phyloP scores from a whole-genome alignment of 495 filamentous ascomycete genomes.

The Glarea lozoyensis region DNA sequence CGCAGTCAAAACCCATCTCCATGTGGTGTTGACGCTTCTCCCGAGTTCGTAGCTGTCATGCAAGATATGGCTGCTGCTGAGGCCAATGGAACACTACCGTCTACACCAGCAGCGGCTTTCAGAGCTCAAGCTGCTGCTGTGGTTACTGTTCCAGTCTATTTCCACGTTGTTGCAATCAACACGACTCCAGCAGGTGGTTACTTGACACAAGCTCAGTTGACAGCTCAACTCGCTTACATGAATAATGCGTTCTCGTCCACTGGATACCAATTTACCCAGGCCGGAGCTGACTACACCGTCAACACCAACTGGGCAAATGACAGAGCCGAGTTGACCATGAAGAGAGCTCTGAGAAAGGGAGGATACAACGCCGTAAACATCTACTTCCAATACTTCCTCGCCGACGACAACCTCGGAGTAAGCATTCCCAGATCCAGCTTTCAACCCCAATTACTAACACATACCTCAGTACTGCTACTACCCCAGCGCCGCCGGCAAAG shows the following conservation, averaged over 20 bases:
- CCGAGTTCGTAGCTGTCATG: conserved; percentile 24
- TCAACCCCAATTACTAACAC: conserved; percentile 23
- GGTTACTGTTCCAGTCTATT: conserved; percentile 44
- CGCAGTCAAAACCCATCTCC: too few relatives aligned
- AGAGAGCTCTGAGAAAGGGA: conserved; percentile 48
- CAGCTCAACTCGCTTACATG: conserved; percentile 20
- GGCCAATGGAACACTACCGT: conserved; percentile 19
- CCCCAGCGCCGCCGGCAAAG: conserved; percentile 16
- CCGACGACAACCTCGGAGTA: conserved; percentile 41
- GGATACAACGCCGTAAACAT: conserved; percentile 53
- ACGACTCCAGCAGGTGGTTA: conserved; percentile 36
- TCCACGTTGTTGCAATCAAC: conserved; percentile 51
- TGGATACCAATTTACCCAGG: conserved; percentile 44
- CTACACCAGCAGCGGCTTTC: conserved; percentile 4
- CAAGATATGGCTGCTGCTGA: conserved; percentile 18
- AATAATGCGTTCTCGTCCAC: conserved; percentile 21
- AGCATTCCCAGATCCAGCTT: conserved; percentile 37
- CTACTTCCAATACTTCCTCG: conserved; percentile 48
- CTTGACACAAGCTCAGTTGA: conserved; percentile 33
- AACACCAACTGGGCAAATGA: conserved; percentile 48
- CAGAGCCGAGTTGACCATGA: conserved; percentile 42
- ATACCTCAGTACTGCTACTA: conserved; percentile 13
- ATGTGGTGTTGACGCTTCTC: conserved; percentile 5
- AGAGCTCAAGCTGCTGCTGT: conserved; percentile 5
- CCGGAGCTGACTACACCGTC: conserved; percentile 42